These are phyloP conservation scores for Verticillium isaacii DNA, from an alignment of 2,329 filamentous ascomycete genomes.

Conservation along the genomic window DNA sequence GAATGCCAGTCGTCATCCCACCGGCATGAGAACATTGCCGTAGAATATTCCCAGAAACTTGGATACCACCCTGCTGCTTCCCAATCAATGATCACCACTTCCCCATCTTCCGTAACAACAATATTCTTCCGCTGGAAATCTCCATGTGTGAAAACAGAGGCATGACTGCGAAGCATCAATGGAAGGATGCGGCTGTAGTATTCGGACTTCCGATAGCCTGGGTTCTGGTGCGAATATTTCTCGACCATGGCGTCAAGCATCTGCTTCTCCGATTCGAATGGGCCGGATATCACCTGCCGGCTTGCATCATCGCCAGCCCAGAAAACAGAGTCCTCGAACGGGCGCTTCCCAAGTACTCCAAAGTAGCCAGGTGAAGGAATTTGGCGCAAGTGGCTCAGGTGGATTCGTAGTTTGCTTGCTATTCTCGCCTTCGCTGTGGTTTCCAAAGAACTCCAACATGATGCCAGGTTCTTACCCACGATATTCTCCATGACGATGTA, in stretches of 20 bases:
- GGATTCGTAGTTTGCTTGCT: neutral
- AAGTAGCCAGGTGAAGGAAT: slow-evolving; percentile 4
- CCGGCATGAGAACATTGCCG: slow-evolving; percentile 7
- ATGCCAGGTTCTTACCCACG: neutral
- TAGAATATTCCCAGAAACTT: slow-evolving; percentile 17
- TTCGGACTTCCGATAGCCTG: neutral
- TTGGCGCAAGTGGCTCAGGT: neutral
- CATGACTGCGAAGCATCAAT: neutral
- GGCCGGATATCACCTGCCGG: neutral
- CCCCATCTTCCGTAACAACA: slow-evolving; percentile 8
- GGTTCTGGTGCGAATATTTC: neutral
- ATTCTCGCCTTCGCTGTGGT: neutral
- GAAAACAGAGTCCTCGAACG: neutral
- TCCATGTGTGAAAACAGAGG: slow-evolving; percentile 15
- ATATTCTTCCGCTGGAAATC: slow-evolving; percentile 19
- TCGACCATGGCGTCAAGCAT: neutral
- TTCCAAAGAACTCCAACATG: neutral
- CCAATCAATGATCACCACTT: slow-evolving; percentile 15
- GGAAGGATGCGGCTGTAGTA: neutral
- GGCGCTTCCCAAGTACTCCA: neutral
- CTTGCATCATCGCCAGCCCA: neutral
- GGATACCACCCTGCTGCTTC: slow-evolving; percentile 18
- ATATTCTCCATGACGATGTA: slow-evolving; percentile 1
- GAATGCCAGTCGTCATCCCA: slow-evolving; percentile 15
- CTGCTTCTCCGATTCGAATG: neutral